Conservation (phyloP, 768 basidiomycete species). For the Udeniomyces megalosporus region DNA sequence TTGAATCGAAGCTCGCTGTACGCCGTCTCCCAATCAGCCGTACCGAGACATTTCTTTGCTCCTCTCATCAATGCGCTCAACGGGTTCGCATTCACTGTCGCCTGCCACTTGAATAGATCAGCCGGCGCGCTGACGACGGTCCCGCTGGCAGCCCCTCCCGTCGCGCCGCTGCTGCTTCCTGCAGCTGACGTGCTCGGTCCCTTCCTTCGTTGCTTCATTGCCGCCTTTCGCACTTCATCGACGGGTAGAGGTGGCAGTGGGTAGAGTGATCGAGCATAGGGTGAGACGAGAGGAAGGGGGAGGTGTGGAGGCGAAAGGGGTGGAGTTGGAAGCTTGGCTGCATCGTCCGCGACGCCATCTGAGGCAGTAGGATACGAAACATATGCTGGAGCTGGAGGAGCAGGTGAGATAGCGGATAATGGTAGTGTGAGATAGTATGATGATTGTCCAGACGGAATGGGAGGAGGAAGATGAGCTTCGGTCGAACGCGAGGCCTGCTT, state of each 20-base stretch:
- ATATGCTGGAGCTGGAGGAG: not conserved
- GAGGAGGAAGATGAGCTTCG: not conserved
- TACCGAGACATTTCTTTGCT: slow-evolving; percentile 60
- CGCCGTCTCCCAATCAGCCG: slow-evolving; percentile 59
- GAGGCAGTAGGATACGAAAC: not conserved
- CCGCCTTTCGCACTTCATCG: slow-evolving; percentile 4
- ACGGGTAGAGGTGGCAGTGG: slow-evolving; percentile 17
- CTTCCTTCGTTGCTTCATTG: not conserved
- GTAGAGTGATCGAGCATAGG: slow-evolving; percentile 17
- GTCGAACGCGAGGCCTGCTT: not conserved
- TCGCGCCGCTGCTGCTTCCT: not conserved
- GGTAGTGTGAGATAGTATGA: not conserved
- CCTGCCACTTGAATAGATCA: slow-evolving; percentile 52
- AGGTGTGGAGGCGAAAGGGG: not conserved
- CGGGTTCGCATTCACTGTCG: slow-evolving; percentile 59
- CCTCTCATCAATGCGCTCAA: slow-evolving; percentile 51
- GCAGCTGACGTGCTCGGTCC: not conserved
- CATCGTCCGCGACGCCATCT: not conserved
- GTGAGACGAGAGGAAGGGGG: slow-evolving; percentile 15
- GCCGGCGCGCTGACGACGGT: not conserved
- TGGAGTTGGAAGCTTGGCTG: not conserved
- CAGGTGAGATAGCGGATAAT: not conserved
- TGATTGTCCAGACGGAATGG: not conserved
- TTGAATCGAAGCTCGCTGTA: slow-evolving; percentile 60
- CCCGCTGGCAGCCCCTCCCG: not conserved